Conservation (phyloP, 2,329 filamentous ascomycete species). For the Hawksworthiomyces lignivorus region DNA sequence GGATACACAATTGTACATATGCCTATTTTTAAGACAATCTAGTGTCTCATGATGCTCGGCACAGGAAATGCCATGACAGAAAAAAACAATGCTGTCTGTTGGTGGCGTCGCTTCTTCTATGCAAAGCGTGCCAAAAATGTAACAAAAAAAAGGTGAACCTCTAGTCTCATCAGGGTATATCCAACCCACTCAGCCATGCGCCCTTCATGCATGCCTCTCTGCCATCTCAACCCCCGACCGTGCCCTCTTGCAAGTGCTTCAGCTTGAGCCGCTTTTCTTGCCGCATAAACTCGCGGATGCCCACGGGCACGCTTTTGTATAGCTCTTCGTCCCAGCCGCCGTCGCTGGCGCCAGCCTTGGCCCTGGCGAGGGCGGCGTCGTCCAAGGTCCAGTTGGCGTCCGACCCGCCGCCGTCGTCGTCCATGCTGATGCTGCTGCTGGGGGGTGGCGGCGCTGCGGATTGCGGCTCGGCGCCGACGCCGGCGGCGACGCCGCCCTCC, state of each 20-base stretch:
- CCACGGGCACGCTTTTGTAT: conserved; percentile 77
- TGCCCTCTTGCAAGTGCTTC: conserved; percentile 56
- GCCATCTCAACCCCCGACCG: conserved; percentile 33
- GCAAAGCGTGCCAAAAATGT: too few relatives aligned
- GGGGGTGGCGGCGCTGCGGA: background rate
- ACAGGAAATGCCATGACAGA: too few relatives aligned
- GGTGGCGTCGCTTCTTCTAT: too few relatives aligned
- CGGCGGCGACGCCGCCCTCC: conserved; percentile 20
- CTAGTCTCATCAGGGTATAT: too few relatives aligned
- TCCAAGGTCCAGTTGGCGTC: conserved; percentile 54
- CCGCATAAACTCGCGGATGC: conserved; percentile 95
- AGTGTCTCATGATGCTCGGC: too few relatives aligned
- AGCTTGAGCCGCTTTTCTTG: conserved; percentile 85
- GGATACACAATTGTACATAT: too few relatives aligned
- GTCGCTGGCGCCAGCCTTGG: conserved; percentile 16
- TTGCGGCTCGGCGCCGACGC: conserved; percentile 11
- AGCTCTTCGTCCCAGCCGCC: conserved; percentile 55
- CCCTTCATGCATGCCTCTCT: too few relatives aligned
- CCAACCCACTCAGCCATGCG: too few relatives aligned
- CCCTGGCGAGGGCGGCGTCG: background rate
- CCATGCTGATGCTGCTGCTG: conserved; percentile 51
- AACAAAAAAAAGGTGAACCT: too few relatives aligned
- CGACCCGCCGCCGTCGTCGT: conserved; percentile 72
- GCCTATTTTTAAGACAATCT: too few relatives aligned
- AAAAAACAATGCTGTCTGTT: too few relatives aligned